Percentiles rank a stretch among this genome's conserved stretches.
Conservation (phyloP, 192 early-diverging fungal genomes). For the Coemansia sp. region DNA sequence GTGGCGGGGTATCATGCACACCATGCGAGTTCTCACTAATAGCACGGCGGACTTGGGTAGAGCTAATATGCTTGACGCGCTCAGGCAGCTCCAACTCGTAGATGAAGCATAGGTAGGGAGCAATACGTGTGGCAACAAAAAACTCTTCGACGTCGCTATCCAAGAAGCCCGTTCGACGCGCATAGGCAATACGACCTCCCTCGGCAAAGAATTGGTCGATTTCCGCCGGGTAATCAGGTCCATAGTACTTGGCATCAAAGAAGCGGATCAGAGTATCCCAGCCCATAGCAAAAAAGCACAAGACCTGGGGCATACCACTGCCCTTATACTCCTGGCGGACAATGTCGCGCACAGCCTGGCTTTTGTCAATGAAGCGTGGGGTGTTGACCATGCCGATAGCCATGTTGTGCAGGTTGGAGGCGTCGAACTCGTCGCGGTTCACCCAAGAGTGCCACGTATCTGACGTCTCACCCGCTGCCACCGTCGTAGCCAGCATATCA, state of each 20-base stretch:
- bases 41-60: slow-evolving; percentile 34
- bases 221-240: slow-evolving; percentile 33
- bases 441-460: slow-evolving; percentile 52
- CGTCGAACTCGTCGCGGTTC: slow-evolving; percentile 25
- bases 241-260: slow-evolving; percentile 76
- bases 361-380: slow-evolving; percentile 72
- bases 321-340: slow-evolving; percentile 9
- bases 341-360: slow-evolving; percentile 18
- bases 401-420: slow-evolving; percentile 42
- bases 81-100: slow-evolving; percentile 47
- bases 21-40: slow-evolving; percentile 37
- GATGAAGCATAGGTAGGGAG: slow-evolving; percentile 20
- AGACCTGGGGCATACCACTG: slow-evolving; percentile 6
- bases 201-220: slow-evolving; percentile 61
- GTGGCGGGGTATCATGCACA: slow-evolving; percentile 46
- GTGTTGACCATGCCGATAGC: slow-evolving; percentile 60
- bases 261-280: slow-evolving; percentile 76
- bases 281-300: slow-evolving; percentile 72
- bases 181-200: slow-evolving; percentile 44
- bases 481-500: slow-evolving; percentile 55
- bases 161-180: slow-evolving; percentile 34
- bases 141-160: slow-evolving; percentile 39
- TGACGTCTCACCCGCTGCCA: slow-evolving; percentile 32
- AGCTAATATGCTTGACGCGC: slow-evolving; percentile 47
- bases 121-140: slow-evolving; percentile 24